Base-by-base conservation (phyloP, 129 eudicot genomes). In the Chrysanthemum makinoi region DNA sequence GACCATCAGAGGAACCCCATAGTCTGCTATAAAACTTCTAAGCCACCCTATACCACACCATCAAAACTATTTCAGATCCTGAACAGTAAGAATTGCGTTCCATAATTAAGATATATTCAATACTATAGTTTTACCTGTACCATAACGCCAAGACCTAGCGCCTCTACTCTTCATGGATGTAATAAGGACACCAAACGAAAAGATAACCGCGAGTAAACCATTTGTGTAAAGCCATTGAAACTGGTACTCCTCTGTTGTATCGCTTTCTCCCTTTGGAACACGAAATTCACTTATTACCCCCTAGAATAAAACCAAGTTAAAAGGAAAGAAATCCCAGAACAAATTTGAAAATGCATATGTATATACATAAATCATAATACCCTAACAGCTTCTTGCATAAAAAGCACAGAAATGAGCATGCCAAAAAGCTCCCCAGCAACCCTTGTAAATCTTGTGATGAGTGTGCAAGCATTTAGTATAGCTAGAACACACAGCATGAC, bases 381-480 rank as follows among this genome's bases (percentile, higher is more conserved):
- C 91, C 80, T 81, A 80, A 93, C 71, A 54, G 98, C 98, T 81
- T 89, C 95, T 82, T 93, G 95, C 69, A 93, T 75, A 69, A 93
- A 93, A 68, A 93, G 96, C 70, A 93, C 96, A 6, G 91, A 71
- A 75, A 93, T 93, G 48, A 93, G 78, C 96, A 93, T 93, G 85
- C 96, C 96, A 64, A 93, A 93, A 64, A 89, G 90, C 82, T 93
- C 98, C 72, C 96, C 96, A 6, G 98, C 98, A 24, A 93, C 73
- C 86, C 98, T 87, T 19, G 98, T 93, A 63, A 93, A 93, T 81
- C 92, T 85, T 66, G 80, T 72, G 77, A 93, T 82, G 70, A 93
- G 81, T 15, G 81, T 83, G 77, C 89, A 85, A 58, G 95, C 98
- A 77, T 93, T 93, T 82, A 93, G 86, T 62, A 87, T 80, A 50